Percentiles rank a stretch among this genome's conserved stretches.
phyloP scores from a whole-genome alignment of 129 eudicot species.

The Escallonia rubra region DNA sequence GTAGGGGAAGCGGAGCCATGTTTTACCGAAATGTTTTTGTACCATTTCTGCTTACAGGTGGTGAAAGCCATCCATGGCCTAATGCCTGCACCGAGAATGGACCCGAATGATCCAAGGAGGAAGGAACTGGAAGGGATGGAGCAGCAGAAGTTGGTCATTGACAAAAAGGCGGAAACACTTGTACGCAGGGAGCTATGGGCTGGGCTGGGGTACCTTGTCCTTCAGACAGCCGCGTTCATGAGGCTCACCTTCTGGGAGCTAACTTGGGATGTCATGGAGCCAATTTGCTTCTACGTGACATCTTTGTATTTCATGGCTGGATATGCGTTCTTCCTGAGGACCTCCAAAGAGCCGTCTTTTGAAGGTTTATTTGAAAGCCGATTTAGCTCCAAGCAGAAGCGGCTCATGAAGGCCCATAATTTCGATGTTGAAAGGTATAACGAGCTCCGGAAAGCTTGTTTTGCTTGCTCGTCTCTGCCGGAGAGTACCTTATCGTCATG shows the following conservation, averaged over 20 bases:
- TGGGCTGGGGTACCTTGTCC: constrained; percentile 71
- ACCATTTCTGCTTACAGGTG: constrained; percentile 69
- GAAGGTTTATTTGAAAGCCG: constrained; percentile 87
- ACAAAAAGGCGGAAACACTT: constrained; percentile 51
- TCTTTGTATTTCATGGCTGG: constrained; percentile 87
- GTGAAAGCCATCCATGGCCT: constrained; percentile 69
- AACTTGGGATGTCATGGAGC: constrained; percentile 99
- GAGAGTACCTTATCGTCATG: constrained; percentile 10
- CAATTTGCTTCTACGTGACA: constrained; percentile 89
- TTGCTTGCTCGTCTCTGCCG: constrained; percentile 41
- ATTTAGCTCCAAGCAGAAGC: constrained; percentile 61
- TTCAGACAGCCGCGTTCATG: constrained; percentile 92
- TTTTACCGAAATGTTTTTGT: constrained; percentile 47
- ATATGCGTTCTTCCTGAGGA: constrained; percentile 86
- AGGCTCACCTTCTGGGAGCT: constrained; percentile 98
- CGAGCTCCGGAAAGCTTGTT: constrained; percentile 62
- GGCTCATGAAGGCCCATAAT: constrained; percentile 45
- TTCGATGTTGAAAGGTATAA: constrained; percentile 69
- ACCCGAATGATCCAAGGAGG: constrained; percentile 34
- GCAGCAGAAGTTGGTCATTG: constrained; percentile 53
- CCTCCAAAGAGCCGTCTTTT: constrained; percentile 81
- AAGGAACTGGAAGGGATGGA: constrained; percentile 74
- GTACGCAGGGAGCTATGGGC: constrained; percentile 79
- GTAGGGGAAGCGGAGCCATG: constrained; percentile 20
- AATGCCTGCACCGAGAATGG: constrained; percentile 27